Evolutionary conservation across 345 rosid genomes (phyloP).

Genomic region (Pistacia integerrima): DNA sequence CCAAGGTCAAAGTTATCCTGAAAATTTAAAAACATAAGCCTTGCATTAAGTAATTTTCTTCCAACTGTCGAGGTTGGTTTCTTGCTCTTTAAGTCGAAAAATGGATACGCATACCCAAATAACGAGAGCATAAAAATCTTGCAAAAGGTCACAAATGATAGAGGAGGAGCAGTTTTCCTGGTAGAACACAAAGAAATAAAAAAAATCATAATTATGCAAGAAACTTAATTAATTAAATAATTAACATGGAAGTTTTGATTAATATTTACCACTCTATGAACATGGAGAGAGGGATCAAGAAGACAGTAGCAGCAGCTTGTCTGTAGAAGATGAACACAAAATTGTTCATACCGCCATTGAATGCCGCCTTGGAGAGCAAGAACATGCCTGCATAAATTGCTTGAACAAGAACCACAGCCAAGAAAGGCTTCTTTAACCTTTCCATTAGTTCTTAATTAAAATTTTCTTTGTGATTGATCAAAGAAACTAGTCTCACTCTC

Average conservation of each 20-base stretch:
- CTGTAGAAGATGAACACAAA: constrained; percentile 82
- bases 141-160: constrained; percentile 64
- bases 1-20: constrained; percentile 68
- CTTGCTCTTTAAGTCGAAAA: too few relatives aligned
- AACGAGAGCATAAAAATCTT: constrained; percentile 78
- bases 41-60: too few relatives aligned
- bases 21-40: background rate
- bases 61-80: too few relatives aligned
- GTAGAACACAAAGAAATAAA: background rate
- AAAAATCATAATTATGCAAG: too few relatives aligned
- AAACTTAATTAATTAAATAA: too few relatives aligned
- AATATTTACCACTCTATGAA: constrained; percentile 66
- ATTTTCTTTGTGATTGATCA: too few relatives aligned
- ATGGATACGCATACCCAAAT: constrained; percentile 52
- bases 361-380: constrained; percentile 88
- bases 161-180: constrained; percentile 76
- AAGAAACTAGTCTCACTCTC: background rate
- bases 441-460: constrained; percentile 26
- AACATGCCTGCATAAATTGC: constrained; percentile 85
- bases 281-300: constrained; percentile 72
- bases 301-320: constrained; percentile 74
- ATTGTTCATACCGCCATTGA: constrained; percentile 85
- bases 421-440: constrained; percentile 53
- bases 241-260: background rate
- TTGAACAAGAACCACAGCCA: constrained; percentile 57